Evolutionary conservation across 805 yeast genomes (phyloP).

Genomic region (Nakazawaea holstii): DNA sequence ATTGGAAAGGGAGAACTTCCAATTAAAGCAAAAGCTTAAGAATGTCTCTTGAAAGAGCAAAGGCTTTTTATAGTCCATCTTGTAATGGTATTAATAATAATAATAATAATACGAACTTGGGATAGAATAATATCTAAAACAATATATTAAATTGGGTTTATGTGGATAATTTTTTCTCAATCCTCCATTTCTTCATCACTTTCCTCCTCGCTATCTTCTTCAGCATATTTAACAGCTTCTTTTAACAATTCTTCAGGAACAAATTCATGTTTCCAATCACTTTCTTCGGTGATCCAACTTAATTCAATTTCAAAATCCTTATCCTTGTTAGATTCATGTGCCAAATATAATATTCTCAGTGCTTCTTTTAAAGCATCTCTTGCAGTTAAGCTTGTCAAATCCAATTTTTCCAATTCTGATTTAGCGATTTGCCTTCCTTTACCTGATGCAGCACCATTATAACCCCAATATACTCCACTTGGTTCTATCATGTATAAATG

Average conservation of each 20-base stretch:
- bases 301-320: constrained; percentile 94
- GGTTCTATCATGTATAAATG: constrained; percentile 97
- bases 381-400: constrained; percentile 61
- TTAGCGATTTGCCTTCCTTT: constrained; percentile 98
- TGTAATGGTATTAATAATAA: too few species aligned
- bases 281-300: constrained; percentile 77
- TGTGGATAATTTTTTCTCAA: constrained; percentile 1
- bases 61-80: too few species aligned
- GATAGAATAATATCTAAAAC: neutral
- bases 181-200: constrained; percentile 48
- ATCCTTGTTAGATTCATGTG: constrained; percentile 97
- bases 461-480: constrained; percentile 97
- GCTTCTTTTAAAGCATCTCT: constrained; percentile 89
- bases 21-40: constrained; percentile 25
- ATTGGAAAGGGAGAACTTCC: constrained; percentile 49
- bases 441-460: constrained; percentile 95
- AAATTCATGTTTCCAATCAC: constrained; percentile 72
- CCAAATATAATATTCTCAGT: constrained; percentile 85
- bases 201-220: constrained; percentile 75
- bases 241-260: constrained; percentile 75
- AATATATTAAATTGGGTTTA: too few species aligned
- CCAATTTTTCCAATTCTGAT: constrained; percentile 89
- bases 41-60: neutral
- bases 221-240: constrained; percentile 82
- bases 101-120: too few species aligned